Conservation (phyloP, 345 rosid species). For the rapeseed (Brassica napus) region Da-Ae NC_063450.1:38997001-38997500, state of each 20-base stretch:
- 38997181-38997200: constrained; percentile 28
- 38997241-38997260: constrained; percentile 40
- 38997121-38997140: constrained; percentile 40
- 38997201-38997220: constrained; percentile 32
- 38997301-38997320: constrained; percentile 2
- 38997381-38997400: neutral
- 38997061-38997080: constrained; percentile 39
- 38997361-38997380: neutral
- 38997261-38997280: constrained; percentile 23
- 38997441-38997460: neutral
- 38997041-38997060: constrained; percentile 46
- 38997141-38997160: constrained; percentile 36
- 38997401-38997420: neutral
- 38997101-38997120: constrained; percentile 58
- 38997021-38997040: constrained; percentile 45
- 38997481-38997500: constrained; percentile 14
- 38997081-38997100: constrained; percentile 56
- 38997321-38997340: neutral
- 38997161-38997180: constrained; percentile 41
- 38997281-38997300: constrained; percentile 1
- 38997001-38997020: constrained; percentile 71
- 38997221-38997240: constrained; percentile 44
- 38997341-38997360: neutral
- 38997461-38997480: constrained; percentile 23
- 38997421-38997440: neutral